These are phyloP conservation scores for Kodamaea hsintzibuensis DNA, from an alignment of 805 yeast species.

Conservation along the genomic window DNA sequence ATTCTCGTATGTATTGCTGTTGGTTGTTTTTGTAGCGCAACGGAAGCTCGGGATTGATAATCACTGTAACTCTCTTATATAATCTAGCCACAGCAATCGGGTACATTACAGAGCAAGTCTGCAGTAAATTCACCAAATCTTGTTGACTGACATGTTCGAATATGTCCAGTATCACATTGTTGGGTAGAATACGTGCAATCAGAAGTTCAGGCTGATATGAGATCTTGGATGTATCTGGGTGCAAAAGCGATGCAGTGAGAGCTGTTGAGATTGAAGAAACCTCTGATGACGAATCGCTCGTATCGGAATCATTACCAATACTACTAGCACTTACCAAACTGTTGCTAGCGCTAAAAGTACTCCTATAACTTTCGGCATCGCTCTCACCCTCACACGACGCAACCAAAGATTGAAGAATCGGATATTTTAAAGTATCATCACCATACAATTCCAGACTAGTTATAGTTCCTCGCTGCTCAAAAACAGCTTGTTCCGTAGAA, in stretches of 20 bases:
- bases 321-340: neutral
- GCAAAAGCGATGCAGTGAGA: neutral
- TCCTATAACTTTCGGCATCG: neutral
- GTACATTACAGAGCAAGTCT: conserved; percentile 23
- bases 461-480: neutral
- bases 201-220: conserved; percentile 14
- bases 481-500: neutral
- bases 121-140: conserved; percentile 28
- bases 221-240: neutral
- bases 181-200: conserved; percentile 15
- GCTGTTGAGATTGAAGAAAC: neutral
- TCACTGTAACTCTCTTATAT: conserved; percentile 32
- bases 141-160: conserved; percentile 31
- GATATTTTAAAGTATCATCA: conserved; percentile 28
- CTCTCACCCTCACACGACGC: neutral
- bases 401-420: conserved; percentile 14
- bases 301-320: neutral
- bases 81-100: conserved; percentile 23
- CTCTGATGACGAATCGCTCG: neutral
- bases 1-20: conserved; percentile 23
- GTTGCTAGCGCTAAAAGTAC: neutral
- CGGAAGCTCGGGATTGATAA: conserved; percentile 30
- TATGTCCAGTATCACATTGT: conserved; percentile 12
- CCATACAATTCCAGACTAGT: conserved; percentile 3
- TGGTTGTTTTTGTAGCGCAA: conserved; percentile 5